phyloP scores from a whole-genome alignment of 2,329 filamentous ascomycete genomes.

The Coniochaeta sp. region DNA sequence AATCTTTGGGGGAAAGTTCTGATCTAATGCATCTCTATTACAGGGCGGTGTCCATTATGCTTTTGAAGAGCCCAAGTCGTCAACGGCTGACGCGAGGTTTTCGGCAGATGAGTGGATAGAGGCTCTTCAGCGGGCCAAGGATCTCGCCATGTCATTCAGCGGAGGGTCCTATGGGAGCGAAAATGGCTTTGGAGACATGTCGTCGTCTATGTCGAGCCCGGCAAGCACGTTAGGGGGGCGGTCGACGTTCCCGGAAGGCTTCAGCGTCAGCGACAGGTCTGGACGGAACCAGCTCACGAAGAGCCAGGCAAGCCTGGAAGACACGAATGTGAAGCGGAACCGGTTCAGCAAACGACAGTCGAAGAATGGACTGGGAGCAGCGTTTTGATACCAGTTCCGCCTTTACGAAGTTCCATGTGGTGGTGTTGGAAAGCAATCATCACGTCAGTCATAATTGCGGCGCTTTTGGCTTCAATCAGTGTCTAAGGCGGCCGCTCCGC shows the following conservation, averaged over 20 bases:
- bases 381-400: conserved; percentile 45
- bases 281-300: conserved; percentile 53
- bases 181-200: conserved; percentile 59
- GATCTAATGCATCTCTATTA: background rate
- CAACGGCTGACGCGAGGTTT: conserved; percentile 54
- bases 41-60: conserved; percentile 84
- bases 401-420: background rate
- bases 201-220: conserved; percentile 68
- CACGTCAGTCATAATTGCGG: background rate
- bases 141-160: conserved; percentile 72
- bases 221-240: conserved; percentile 62
- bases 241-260: conserved; percentile 42
- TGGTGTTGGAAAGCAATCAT: background rate
- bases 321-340: conserved; percentile 47
- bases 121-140: conserved; percentile 75
- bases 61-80: conserved; percentile 86
- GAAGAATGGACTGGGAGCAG: conserved; percentile 82
- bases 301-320: conserved; percentile 48
- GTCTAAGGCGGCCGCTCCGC: background rate
- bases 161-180: conserved; percentile 61
- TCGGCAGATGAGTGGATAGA: conserved; percentile 90
- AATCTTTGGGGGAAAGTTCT: conserved; percentile 18
- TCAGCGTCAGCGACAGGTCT: conserved; percentile 42
- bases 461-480: background rate
- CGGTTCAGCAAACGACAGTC: conserved; percentile 89